Evolutionary conservation across 2,329 filamentous ascomycete species (phyloP).

Genomic region (Fusarium algeriense): DNA sequence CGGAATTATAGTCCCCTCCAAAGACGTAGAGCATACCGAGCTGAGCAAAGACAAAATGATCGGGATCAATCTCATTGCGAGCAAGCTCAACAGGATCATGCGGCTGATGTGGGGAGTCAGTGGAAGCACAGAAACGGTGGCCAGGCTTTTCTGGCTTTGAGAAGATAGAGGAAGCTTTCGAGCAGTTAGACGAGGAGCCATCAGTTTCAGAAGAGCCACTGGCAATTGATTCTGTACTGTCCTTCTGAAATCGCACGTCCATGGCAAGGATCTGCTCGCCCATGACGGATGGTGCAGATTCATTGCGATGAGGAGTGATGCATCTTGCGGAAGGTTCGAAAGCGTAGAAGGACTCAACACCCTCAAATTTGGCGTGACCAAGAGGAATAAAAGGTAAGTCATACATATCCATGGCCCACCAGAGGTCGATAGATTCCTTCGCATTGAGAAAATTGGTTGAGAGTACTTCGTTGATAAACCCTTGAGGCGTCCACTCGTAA

Average conservation of each 20-base stretch:
- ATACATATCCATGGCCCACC: neutral
- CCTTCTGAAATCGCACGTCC: neutral
- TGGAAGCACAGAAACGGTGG: neutral
- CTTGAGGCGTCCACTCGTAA: fast-evolving
- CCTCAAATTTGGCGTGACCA: neutral
- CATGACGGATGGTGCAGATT: neutral
- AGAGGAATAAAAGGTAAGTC: neutral
- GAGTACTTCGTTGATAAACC: neutral
- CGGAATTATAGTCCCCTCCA: neutral
- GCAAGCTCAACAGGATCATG: neutral
- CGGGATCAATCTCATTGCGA: neutral
- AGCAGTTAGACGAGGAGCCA: neutral
- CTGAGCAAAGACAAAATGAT: slow-evolving; percentile 4
- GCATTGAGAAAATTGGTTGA: neutral
- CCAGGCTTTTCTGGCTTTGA: neutral
- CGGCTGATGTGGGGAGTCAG: neutral
- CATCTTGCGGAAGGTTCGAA: neutral
- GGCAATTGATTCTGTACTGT: neutral
- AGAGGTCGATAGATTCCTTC: fast-evolving
- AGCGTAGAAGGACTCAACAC: neutral
- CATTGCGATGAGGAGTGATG: neutral
- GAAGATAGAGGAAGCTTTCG: neutral
- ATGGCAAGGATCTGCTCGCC: neutral
- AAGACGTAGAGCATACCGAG: neutral
- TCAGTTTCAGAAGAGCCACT: neutral